Evolutionary conservation across 2,329 filamentous ascomycete genomes (phyloP).

Genomic region (Amauroascus verrucosus): DNA sequence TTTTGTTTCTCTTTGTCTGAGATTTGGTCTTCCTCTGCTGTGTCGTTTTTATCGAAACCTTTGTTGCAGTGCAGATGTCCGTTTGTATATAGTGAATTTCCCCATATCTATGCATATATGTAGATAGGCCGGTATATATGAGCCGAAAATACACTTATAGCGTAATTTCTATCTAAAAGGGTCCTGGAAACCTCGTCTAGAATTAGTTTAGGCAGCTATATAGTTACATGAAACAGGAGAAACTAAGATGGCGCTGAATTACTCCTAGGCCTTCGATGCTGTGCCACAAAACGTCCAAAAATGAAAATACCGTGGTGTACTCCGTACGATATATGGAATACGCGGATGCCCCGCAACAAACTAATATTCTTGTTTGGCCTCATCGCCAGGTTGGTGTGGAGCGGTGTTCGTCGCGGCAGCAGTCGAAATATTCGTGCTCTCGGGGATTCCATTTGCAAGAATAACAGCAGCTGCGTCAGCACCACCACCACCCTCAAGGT

Average conservation of each 20-base stretch:
- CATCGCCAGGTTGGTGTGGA: not conserved
- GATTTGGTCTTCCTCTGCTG: not conserved
- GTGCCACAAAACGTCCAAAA: not conserved
- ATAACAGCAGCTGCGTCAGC: not conserved
- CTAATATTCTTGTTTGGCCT: not conserved
- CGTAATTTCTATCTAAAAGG: not conserved
- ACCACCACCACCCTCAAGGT: conserved; percentile 1
- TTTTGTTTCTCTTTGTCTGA: not conserved
- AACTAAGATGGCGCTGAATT: not conserved
- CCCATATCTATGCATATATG: not conserved
- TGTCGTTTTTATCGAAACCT: not conserved
- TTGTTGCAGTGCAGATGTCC: not conserved
- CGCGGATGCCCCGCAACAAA: not conserved
- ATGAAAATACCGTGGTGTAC: not conserved
- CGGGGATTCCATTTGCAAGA: not conserved
- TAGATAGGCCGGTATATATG: not conserved
- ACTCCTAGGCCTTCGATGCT: not conserved
- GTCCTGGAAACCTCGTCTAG: too few species aligned
- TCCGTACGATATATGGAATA: not conserved
- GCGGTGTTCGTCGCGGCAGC: not conserved
- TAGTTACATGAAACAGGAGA: too few species aligned
- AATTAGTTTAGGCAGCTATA: too few species aligned
- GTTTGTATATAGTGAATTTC: not conserved
- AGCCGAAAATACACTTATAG: not conserved
- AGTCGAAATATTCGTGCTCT: not conserved